A percentile compares a stretch with the other conserved stretches of the same genome.
Evolutionary conservation across 495 filamentous ascomycete species (phyloP).

Genomic region (Trichoderma asperelloides): DNA sequence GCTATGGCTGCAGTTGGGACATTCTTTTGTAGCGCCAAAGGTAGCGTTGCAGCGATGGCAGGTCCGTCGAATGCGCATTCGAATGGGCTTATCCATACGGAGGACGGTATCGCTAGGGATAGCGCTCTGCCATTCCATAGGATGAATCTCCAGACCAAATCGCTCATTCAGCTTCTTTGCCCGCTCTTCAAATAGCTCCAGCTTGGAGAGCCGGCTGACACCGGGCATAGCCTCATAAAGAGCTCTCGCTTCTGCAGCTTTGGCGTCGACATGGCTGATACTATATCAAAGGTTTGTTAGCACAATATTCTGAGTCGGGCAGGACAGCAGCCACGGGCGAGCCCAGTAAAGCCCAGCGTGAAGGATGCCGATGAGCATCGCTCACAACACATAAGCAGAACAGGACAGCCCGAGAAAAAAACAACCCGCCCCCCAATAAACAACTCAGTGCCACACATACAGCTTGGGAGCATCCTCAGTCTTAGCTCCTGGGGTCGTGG

Average conservation of each 20-base stretch:
- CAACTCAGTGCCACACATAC: not conserved
- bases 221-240: slow-evolving; percentile 16
- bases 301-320: not conserved
- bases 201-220: slow-evolving; percentile 32
- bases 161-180: slow-evolving; percentile 64
- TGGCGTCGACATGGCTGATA: not conserved
- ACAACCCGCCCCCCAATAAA: not conserved
- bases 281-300: not conserved
- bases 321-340: not conserved
- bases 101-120: slow-evolving; percentile 46
- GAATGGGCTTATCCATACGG: slow-evolving; percentile 79
- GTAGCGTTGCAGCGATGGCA: slow-evolving; percentile 70
- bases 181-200: slow-evolving; percentile 55
- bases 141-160: slow-evolving; percentile 62
- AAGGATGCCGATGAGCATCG: not conserved
- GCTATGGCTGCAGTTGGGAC: slow-evolving; percentile 62
- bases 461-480: not conserved
- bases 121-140: slow-evolving; percentile 54
- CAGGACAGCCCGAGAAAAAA: not conserved
- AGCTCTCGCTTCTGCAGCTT: slow-evolving; percentile 12
- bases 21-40: slow-evolving; percentile 63
- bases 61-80: slow-evolving; percentile 79
- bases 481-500: not conserved
- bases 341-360: not conserved
- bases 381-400: not conserved